Conservation (phyloP, 805 yeast species). For the Candida verbasci region DNA sequence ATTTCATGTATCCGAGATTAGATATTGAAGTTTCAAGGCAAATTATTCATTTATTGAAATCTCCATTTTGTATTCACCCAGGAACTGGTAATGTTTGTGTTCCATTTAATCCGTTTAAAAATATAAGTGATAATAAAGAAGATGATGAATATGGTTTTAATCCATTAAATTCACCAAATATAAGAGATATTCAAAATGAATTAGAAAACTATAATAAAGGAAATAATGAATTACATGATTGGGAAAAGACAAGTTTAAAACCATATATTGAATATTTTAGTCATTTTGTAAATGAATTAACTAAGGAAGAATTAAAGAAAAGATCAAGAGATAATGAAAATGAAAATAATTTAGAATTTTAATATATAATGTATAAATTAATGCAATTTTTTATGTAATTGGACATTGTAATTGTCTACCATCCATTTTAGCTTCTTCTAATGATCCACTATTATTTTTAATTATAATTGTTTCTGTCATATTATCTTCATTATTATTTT, state of each 20-base stretch:
- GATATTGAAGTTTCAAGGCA: slow-evolving; percentile 92
- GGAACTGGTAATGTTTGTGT: slow-evolving; percentile 94
- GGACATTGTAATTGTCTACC: slow-evolving; percentile 13
- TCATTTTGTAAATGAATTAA: slow-evolving; percentile 52
- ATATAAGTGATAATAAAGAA: slow-evolving; percentile 25
- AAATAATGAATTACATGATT: slow-evolving; percentile 35
- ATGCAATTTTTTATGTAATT: slow-evolving; percentile 7
- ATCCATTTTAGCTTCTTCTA: slow-evolving; percentile 19
- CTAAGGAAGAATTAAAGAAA: slow-evolving; percentile 47
- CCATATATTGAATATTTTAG: slow-evolving; percentile 68
- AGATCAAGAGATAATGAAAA: slow-evolving; percentile 3
- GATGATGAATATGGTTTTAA: slow-evolving; percentile 55
- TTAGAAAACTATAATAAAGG: slow-evolving; percentile 47
- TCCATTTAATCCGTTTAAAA: slow-evolving; percentile 58
- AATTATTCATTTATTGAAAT: slow-evolving; percentile 84
- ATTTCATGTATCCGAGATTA: slow-evolving; percentile 81
- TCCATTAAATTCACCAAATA: slow-evolving; percentile 77
- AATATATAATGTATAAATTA: neutral
- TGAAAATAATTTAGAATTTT: slow-evolving; percentile 1
- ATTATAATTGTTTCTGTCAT: slow-evolving; percentile 27
- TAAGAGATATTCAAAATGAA: slow-evolving; percentile 60
- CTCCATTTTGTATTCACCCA: slow-evolving; percentile 97
- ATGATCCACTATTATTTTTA: slow-evolving; percentile 33
- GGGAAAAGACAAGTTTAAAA: slow-evolving; percentile 63
- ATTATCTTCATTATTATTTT: neutral